Conservation (phyloP, 306 rosid species). For the Pyrus betulifolia region DNA sequence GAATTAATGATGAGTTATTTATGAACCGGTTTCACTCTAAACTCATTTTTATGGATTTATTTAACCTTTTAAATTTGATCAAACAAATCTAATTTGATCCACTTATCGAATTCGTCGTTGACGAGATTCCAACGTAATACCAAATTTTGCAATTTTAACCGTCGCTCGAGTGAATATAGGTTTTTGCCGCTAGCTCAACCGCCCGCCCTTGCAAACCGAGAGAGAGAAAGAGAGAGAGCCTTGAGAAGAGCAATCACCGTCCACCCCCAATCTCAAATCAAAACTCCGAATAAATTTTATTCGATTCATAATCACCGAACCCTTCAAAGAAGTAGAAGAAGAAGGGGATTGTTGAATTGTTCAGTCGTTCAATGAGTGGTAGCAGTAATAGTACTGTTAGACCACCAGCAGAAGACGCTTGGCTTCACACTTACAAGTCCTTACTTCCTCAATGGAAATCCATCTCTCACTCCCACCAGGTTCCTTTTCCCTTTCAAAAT, state of each 20-base stretch:
- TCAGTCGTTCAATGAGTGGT: constrained; percentile 16
- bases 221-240: background rate
- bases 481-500: background rate
- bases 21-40: too few species aligned
- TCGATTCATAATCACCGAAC: background rate
- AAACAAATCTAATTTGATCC: too few species aligned
- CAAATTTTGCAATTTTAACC: background rate
- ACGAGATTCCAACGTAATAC: rapidly evolving
- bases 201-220: background rate
- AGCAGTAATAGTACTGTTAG: constrained; percentile 9
- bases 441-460: constrained; percentile 47
- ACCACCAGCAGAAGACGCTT: constrained; percentile 44
- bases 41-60: too few species aligned
- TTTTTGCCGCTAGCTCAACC: background rate
- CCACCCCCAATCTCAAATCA: background rate
- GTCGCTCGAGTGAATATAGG: background rate
- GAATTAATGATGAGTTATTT: too few species aligned
- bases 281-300: background rate
- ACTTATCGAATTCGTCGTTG: too few species aligned
- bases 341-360: background rate
- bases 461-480: constrained; percentile 34
- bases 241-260: background rate
- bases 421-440: constrained; percentile 34
- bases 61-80: too few species aligned
- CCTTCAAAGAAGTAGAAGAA: background rate